These are phyloP conservation scores for Ogataea trehalophila DNA, from an alignment of 805 yeast genomes.

Conservation along the genomic window DNA sequence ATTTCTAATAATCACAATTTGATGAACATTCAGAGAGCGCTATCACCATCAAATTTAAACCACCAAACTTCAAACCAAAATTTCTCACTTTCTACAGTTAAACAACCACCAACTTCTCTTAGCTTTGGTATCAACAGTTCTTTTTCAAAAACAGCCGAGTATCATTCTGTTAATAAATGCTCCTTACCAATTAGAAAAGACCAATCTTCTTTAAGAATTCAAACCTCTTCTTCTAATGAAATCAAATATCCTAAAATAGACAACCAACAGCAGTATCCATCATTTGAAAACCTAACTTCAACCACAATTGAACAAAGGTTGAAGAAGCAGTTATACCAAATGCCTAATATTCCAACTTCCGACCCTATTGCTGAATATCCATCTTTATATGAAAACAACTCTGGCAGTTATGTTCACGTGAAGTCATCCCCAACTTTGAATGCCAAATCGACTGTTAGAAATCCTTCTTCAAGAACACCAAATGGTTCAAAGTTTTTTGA, in stretches of 20 bases:
- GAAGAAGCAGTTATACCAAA: neutral
- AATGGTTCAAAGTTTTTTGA: conserved; percentile 11
- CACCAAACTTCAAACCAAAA: neutral
- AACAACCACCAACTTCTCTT: neutral
- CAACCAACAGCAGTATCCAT: no score
- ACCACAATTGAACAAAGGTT: neutral
- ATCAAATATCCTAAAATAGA: no score
- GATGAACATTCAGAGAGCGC: neutral
- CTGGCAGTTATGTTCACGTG: conserved; percentile 1
- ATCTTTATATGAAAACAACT: conserved; percentile 14
- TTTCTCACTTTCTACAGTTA: neutral
- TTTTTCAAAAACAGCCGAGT: no score
- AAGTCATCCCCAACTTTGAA: conserved; percentile 9
- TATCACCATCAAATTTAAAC: neutral
- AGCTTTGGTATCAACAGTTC: no score
- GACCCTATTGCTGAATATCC: conserved; percentile 18
- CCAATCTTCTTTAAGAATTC: no score
- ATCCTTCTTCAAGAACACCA: neutral
- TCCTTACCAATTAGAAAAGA: no score
- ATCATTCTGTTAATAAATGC: no score
- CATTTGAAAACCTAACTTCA: no score
- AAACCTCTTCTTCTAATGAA: no score
- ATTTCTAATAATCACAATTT: conserved; percentile 11
- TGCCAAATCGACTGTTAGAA: neutral
- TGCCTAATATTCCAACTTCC: conserved; percentile 11